phyloP scores from a whole-genome alignment of 768 basidiomycete genomes.

The Cantharellus cinnabarinus region DNA sequence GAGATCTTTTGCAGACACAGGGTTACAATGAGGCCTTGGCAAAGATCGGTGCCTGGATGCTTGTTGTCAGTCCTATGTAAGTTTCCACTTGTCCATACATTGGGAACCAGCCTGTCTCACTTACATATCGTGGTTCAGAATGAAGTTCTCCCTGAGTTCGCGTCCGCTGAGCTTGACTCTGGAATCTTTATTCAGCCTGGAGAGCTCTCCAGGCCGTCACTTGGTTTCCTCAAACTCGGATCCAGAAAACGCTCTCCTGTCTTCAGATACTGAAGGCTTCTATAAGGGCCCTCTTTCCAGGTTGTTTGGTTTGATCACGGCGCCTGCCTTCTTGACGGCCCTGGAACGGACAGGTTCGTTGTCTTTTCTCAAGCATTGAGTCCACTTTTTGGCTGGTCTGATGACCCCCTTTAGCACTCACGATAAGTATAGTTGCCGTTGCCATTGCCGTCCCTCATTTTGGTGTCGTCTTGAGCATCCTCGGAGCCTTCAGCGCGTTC shows the following conservation, averaged over 20 bases:
- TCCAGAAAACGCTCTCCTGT: too few relatives aligned
- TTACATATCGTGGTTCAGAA: slow-evolving; percentile 23
- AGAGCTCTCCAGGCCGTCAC: slow-evolving; percentile 11
- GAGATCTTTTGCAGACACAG: slow-evolving; percentile 49
- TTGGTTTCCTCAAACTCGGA: too few relatives aligned
- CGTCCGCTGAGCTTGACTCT: slow-evolving; percentile 70
- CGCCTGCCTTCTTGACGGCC: too few relatives aligned
- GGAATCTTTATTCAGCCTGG: slow-evolving; percentile 56
- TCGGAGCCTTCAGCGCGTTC: slow-evolving; percentile 75
- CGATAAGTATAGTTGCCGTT: slow-evolving; percentile 28
- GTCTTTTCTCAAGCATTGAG: too few relatives aligned
- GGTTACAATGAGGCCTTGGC: slow-evolving; percentile 59
- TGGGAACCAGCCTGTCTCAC: slow-evolving; percentile 2
- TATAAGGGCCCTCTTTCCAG: too few relatives aligned
- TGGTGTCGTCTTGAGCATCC: slow-evolving; percentile 66
- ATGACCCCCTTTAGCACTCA: slow-evolving; percentile 9
- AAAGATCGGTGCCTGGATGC: slow-evolving; percentile 59
- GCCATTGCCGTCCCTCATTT: slow-evolving; percentile 69
- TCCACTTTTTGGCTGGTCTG: not conserved
- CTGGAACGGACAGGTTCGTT: too few relatives aligned
- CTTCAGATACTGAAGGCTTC: too few relatives aligned
- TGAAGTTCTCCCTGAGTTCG: slow-evolving; percentile 73
- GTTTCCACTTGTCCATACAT: slow-evolving; percentile 13
- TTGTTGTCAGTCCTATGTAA: slow-evolving; percentile 59
- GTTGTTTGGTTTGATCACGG: too few relatives aligned